These are phyloP conservation scores for Paramecium sexaurelia DNA, from an alignment of 73 alveolate species.

Conservation along the genomic window DNA sequence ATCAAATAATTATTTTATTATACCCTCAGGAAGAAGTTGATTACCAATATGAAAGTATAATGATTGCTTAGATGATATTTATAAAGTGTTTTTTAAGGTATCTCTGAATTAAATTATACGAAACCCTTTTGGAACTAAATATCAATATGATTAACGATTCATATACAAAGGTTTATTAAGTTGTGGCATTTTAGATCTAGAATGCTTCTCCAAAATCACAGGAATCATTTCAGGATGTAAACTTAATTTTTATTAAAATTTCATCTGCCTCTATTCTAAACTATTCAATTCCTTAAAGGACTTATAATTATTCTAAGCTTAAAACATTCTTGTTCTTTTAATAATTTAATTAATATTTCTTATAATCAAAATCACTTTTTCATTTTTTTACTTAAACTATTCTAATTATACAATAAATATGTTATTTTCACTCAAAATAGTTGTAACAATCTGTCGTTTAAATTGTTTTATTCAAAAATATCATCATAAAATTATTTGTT, in stretches of 20 bases:
- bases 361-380: background rate
- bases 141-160: background rate
- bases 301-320: background rate
- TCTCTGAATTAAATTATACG: constrained; percentile 39
- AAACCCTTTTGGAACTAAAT: constrained; percentile 59
- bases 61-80: background rate
- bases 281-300: constrained; percentile 40
- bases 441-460: too few relatives aligned
- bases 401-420: too few relatives aligned
- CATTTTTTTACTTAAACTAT: too few relatives aligned
- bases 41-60: background rate
- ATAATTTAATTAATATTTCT: background rate
- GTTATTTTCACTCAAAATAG: too few relatives aligned
- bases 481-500: too few relatives aligned
- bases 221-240: constrained; percentile 62
- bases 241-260: background rate
- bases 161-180: constrained; percentile 1
- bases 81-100: constrained; percentile 28
- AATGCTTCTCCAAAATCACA: constrained; percentile 46
- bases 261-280: constrained; percentile 33
- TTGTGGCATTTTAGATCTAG: constrained; percentile 38
- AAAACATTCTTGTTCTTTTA: background rate
- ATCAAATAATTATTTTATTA: background rate
- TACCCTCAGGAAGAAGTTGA: background rate
- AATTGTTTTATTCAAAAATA: too few relatives aligned